These are phyloP conservation scores for Bipolaris gigantea DNA, from an alignment of 2,329 filamentous ascomycete genomes.

Conservation along the genomic window DNA sequence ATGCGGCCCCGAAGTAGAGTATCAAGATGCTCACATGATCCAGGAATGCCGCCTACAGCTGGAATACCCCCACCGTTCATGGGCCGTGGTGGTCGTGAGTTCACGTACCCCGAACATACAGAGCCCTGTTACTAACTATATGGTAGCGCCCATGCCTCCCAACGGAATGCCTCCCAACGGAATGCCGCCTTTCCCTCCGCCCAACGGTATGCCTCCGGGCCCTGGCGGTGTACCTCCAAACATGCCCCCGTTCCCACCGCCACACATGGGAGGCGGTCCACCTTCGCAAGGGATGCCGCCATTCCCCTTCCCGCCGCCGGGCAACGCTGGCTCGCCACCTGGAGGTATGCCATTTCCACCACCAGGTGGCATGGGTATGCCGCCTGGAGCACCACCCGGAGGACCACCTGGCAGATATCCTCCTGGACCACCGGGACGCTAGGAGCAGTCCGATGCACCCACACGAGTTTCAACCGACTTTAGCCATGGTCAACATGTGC, in stretches of 20 bases:
- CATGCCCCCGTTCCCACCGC: slow-evolving; percentile 47
- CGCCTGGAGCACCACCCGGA: slow-evolving; percentile 28
- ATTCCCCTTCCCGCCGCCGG: slow-evolving; percentile 36
- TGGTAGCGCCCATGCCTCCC: slow-evolving; percentile 32
- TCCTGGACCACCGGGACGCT: slow-evolving; percentile 32
- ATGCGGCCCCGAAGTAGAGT: not conserved
- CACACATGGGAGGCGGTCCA: slow-evolving; percentile 31
- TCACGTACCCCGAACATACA: not conserved
- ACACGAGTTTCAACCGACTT: slow-evolving; percentile 10
- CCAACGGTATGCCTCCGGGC: slow-evolving; percentile 40
- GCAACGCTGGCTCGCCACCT: slow-evolving; percentile 35
- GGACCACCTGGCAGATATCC: slow-evolving; percentile 31
- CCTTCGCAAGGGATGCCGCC: slow-evolving; percentile 33
- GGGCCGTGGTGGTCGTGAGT: slow-evolving; percentile 47
- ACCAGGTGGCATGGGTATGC: slow-evolving; percentile 23
- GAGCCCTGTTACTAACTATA: slow-evolving; percentile 1
- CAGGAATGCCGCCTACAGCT: slow-evolving; percentile 33
- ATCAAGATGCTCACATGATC: slow-evolving; percentile 11
- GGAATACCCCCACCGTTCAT: slow-evolving; percentile 47
- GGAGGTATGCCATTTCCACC: slow-evolving; percentile 33
- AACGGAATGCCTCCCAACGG: slow-evolving; percentile 34
- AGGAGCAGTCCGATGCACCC: slow-evolving; percentile 17
- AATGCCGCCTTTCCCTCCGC: slow-evolving; percentile 39
- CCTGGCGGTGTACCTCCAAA: slow-evolving; percentile 32
- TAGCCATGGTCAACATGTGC: slow-evolving; percentile 1